Evolutionary conservation across 257 asterid genomes (phyloP), one percentile per base, ranked within the genome.

Genomic region (Solanum medicagineum): DNA sequence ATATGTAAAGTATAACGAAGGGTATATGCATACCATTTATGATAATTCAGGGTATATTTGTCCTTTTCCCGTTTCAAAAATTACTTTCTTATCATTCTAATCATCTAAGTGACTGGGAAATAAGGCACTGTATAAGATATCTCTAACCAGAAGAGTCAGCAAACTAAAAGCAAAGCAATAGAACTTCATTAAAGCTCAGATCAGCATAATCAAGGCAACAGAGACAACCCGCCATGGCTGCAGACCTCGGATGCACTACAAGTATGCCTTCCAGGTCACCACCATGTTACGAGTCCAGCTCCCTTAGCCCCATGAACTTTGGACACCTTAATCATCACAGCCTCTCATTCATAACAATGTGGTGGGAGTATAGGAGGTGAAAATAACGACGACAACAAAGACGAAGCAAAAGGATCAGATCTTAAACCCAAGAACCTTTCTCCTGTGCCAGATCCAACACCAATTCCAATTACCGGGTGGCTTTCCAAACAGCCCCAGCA

Each of bases 181-280:
- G 45, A 44, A 3, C 45, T 66, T 66, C 45, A 66, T 75, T 47
- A 51, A 74, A 59, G 60, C 59, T 47, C 81, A 74, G 81, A 74
- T 45, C 19, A 22, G 45, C 49, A 51, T 15, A 75, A 60, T 44
- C 22, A 62, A 36, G 40, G 15, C 44, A 57, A 71, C 4, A 59
- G 57, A 57, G 59, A 82, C 82, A 80, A 74, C 1, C 40, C 20
- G 77, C 86, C 62, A 84, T 84, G 86, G 77, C 86, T 84, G 86
- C 86, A 73, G 63, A 84, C 49, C 26, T 22, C 7, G 7, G 45
- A 19, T 45, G 4, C 66, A 36, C 40, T 36, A 36, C 40, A 4
- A 36, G 6, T 36, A 36, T 36, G 40, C 40, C 12, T 6, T 19
- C 80, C 44, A 82, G 82, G 73, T 81, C 42, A 85, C 88, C 77